Evolutionary conservation across 306 rosid genomes (phyloP), one percentile per base, ranked within the genome.

Genomic region (Rosa persica): DNA sequence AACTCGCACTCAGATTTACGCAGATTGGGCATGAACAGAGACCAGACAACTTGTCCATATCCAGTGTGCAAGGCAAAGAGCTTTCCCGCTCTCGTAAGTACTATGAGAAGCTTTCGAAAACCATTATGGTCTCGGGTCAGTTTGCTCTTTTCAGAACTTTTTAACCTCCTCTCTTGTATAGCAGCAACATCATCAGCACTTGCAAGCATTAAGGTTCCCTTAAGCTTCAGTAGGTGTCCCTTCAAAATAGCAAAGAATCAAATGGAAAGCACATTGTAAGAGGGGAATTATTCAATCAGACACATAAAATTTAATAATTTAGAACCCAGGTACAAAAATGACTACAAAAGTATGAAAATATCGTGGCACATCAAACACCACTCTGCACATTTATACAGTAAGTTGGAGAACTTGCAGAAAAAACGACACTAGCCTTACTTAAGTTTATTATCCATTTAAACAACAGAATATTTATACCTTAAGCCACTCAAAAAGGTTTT

Each of bases 51-150:
- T 73, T 80, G 97, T 52, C 99, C 99, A 76, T 91, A 95, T 81
- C 99, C 98, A 46, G 97, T 93, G 93, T 96, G 99, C 93, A 96
- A 86, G 77, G 99, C 99, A 85, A 86, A 84, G 80, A 96, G 87
- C 82, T 96, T 96, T 70, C 99, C 98, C 2, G 96, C 93, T 86
- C 86, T 90, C 23, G 99, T 91, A 74, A 96, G 94, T 62, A 93
- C 94, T 75, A 96, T 83, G 64, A 96, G 90, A 82, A 93, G 79
- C 90, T 93, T 96, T 67, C 99, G 90, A 57, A 96, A 96, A 77
- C 99, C 99, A 87, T 96, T 96, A 78, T 96, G 99, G 85, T 96
- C 99, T 60, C 97, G 88, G 76, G 98, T 96, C 98, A 96, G 86
- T 87, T 93, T 96, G 93, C 97, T 91, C 85, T 93, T 96, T 87